These are phyloP conservation scores for Geotrichum bryndzae DNA, from an alignment of 1,139 yeast genomes.

Conservation along the genomic window DNA sequence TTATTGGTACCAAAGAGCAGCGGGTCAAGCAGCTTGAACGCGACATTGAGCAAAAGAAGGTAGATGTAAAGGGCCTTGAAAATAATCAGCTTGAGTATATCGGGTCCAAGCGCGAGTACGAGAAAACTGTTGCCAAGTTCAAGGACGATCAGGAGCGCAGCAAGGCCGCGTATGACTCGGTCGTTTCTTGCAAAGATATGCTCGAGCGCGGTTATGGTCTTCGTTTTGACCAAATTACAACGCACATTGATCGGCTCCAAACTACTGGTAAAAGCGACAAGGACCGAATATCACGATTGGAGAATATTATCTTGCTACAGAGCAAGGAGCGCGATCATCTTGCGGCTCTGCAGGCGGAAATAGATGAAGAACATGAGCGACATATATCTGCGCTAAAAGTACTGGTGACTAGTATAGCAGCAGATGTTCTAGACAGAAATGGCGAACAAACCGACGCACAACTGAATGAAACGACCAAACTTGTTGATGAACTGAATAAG, in stretches of 20 bases:
- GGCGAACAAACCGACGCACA: background rate
- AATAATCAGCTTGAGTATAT: conserved; percentile 2
- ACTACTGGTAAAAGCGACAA: conserved; percentile 22
- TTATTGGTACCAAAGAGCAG: conserved; percentile 25
- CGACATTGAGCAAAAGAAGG: background rate
- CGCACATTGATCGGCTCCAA: conserved; percentile 22
- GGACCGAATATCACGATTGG: conserved; percentile 19
- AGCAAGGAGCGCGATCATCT: conserved; percentile 21
- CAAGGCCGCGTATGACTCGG: conserved; percentile 4
- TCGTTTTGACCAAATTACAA: conserved; percentile 15
- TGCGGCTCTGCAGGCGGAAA: conserved; percentile 20
- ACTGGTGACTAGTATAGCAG: background rate
- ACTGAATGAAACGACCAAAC: conserved; percentile 2
- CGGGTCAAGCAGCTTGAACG: background rate
- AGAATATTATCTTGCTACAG: conserved; percentile 19
- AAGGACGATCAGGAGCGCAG: conserved; percentile 4
- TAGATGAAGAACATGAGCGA: conserved; percentile 20
- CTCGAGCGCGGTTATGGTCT: conserved; percentile 6
- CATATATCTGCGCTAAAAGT: conserved; percentile 22
- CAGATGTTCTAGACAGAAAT: background rate
- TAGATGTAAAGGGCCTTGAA: conserved; percentile 22
- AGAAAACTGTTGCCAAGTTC: background rate
- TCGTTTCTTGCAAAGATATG: background rate
- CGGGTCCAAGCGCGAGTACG: conserved; percentile 4
- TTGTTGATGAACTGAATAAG: conserved; percentile 7